Base-by-base conservation (phyloP, 2,329 filamentous ascomycete genomes). In the Penicillium sp. region DNA sequence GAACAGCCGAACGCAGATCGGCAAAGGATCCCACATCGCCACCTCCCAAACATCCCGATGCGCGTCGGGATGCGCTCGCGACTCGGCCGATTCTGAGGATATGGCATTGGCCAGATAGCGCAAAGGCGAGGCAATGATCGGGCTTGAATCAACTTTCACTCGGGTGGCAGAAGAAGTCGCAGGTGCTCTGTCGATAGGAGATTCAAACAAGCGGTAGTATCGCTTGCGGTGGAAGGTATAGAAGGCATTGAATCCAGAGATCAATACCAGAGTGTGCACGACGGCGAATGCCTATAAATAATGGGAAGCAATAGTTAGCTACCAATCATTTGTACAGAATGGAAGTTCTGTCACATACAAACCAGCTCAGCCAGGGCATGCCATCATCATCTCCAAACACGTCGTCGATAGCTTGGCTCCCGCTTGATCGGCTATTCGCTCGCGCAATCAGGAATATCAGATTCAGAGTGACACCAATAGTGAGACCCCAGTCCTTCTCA, bases 1-100 rank as follows among this genome's bases (percentile, higher is more conserved):
- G 73, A 97, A 93, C 2, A 98, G 81, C 40, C 89, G 88, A 57
- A 98, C 80, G 50, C 88, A 92, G 38, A 96, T 84, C 2, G 93
- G 92, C 51, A 94, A 85, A 37, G 96, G 95, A 75, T 98, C 93
- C 95, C 95, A 99, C 7, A 98, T 85, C 1, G 90, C 86, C 54
- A 99, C 80, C 78, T 99, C 93, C 95, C 95, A 99, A 10, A 99
- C 95, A 76, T 99, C 93, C 12, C 89, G 86, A 28, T 86, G 85
- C 60, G 89, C 87, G 66, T 78, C 73, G 0, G 94, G 92, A 77
- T 97, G 91, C 30, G 92, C 90, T 73, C 93, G 88, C 28, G 91
- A 89, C 67, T 93, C 88, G n/a, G 93, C 91, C 24, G 87, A 89
- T 38, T 89, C 87, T 28, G 85, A 80, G 1, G 87, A 84, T 37